Base-by-base conservation (phyloP, 352 stramenopile genomes). In the Globisporangium cederbergense region DNA sequence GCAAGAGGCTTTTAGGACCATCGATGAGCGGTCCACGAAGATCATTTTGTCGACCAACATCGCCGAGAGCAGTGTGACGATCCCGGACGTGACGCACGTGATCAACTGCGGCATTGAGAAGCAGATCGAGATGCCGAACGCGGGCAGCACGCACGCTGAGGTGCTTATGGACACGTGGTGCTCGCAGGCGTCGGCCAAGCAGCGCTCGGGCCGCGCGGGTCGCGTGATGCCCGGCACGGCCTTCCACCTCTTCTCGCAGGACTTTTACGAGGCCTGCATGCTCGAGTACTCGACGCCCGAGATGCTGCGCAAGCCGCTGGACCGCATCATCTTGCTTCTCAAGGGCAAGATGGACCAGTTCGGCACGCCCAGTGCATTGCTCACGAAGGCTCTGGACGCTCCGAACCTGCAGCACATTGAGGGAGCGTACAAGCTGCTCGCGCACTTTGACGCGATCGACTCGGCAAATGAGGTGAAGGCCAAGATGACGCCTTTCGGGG, bases 21-120 rank as follows among this genome's bases (percentile, higher is more conserved):
- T 88, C 16, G 60, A 65, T 9, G 62, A 75, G 16, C 66, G 64
- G 47, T 79, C 81, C 8, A 88, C 80, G 4, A 98, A 98, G 70
- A 90, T 99, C n/a, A 95, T 98, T 53, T 78, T 98, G 62, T 88
- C 93, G 14, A 99, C 96, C 0, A 99, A 98, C 66, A 97, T 99
- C 66, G 96, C 96, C 4, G 97, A 99, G 69, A 98, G 93, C 58
- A 98, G 91, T 50, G 86, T 99, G 4, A 99, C 97, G 3, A 97
- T 99, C 25, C 95, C 96, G 5, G 88, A 96, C 61, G 93, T 99
- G 14, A 94, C 85, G 5, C 86, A 96, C 55, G 86, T 96, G 32
- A 93, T 96, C 63, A 94, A 94, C 61, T 90, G 79, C 50, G 85
- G 83, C 4, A 81, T 94, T 61, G 87, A 93, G 55, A 94, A 94